Percentiles rank a stretch among this genome's conserved stretches.
These are phyloP conservation scores for Thermoascus crustaceus DNA, from an alignment of 2,329 filamentous ascomycete species.

Conservation along the genomic window DNA sequence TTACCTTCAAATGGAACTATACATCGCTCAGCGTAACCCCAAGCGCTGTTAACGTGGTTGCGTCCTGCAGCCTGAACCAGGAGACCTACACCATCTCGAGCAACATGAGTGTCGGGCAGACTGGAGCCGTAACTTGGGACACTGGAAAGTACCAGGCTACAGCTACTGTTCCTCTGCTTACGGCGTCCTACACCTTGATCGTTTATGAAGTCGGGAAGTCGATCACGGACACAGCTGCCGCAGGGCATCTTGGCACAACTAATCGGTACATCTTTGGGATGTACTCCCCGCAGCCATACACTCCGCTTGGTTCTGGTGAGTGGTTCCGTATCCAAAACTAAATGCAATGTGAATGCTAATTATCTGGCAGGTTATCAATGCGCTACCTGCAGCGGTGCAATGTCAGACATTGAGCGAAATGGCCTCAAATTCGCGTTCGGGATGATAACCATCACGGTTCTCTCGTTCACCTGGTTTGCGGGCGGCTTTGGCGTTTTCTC, in stretches of 20 bases:
- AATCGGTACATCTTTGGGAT: conserved; percentile 53
- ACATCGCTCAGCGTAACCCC: conserved; percentile 55
- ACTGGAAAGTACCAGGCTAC: conserved; percentile 46
- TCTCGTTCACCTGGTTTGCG: conserved; percentile 49
- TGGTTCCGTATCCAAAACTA: conserved; percentile 2
- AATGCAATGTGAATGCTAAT: not conserved
- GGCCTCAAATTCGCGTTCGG: conserved; percentile 49
- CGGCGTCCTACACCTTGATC: conserved; percentile 55
- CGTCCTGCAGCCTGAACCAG: conserved; percentile 51
- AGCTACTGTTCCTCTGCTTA: conserved; percentile 45
- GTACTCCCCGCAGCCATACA: conserved; percentile 49
- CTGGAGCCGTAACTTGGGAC: conserved; percentile 52
- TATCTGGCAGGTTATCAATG: conserved; percentile 43
- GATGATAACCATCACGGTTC: conserved; percentile 48
- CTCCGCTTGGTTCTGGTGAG: conserved; percentile 43
- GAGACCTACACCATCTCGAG: conserved; percentile 53
- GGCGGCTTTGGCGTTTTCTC: conserved; percentile 32
- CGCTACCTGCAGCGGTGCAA: conserved; percentile 48
- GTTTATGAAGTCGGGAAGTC: conserved; percentile 52
- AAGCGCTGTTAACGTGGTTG: conserved; percentile 52
- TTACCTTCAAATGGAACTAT: conserved; percentile 63
- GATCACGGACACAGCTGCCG: conserved; percentile 42
- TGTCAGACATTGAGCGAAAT: conserved; percentile 46
- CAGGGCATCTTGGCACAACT: conserved; percentile 49
- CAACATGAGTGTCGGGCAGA: conserved; percentile 49